Evolutionary conservation across 345 rosid genomes (phyloP), one percentile per base, ranked within the genome.

Genomic region (Microcos paniculata): DNA sequence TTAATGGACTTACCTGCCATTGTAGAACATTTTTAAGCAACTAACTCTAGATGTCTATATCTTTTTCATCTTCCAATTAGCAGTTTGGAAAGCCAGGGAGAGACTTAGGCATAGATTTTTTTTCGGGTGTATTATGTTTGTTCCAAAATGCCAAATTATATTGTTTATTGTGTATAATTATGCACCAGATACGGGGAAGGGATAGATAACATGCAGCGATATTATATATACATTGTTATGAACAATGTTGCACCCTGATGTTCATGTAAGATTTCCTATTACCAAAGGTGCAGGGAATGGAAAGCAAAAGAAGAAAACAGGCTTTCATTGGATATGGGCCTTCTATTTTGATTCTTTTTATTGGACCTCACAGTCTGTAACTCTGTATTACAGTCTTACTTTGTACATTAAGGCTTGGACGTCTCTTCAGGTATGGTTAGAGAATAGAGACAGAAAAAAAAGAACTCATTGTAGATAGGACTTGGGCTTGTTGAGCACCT

Each of bases 1-100:
- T 62, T 35, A 8, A 59, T 10, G 2, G 63, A 6, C n/a, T 28
- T 15, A 15, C 28, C 24, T 63, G 69, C 69, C 69, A 63, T 62
- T 63, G 18, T 11, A 35, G 30, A 23, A 63, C 46, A 63, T 19
- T 63, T 63, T 63, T 63, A 63, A 63, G 69, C 48, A 38, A 63
- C 18, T 11, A 8, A 63, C 69, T 63, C 10, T 38, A 48, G 28
- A 9, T 35, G 0, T 40, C 46, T 10, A n/a, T 40, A 18, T 30
- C 38, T 8, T 31, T 62, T 45, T 26, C n/a, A 45, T 48, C 57
- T 68, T 26, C 35, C 35, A 26, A 45, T 66, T 45, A 6, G 11
- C 56, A 67, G 31, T 24, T 45, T 6, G 16, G 8, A 62, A 14
- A 19, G 3, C 15, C 18, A 24, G 42, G 49, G 58, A 26, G 46